phyloP scores from a whole-genome alignment of 2,329 filamentous ascomycete genomes.

The Ustulina deusta region DNA sequence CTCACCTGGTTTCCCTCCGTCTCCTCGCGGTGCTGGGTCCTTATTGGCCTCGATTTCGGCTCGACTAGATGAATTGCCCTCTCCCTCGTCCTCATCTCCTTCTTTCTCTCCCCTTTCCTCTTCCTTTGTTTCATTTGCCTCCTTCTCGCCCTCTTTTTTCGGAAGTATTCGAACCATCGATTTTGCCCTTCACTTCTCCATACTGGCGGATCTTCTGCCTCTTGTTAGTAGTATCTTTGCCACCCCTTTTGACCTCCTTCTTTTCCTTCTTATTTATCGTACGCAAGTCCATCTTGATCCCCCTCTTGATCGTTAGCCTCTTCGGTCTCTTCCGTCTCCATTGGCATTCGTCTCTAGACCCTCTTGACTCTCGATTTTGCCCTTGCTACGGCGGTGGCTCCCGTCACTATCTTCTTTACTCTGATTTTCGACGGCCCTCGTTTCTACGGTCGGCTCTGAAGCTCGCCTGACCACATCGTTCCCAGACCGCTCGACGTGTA shows the following conservation, averaged over 20 bases:
- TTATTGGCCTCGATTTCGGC: conserved; percentile 32
- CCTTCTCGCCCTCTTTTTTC: conserved; percentile 41
- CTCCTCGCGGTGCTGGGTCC: conserved; percentile 33
- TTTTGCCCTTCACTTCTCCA: conserved; percentile 41
- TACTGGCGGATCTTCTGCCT: conserved; percentile 46
- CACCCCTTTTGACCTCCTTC: conserved; percentile 47
- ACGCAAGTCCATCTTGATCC: too few species aligned
- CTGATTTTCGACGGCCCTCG: conserved; percentile 53
- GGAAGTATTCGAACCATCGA: conserved; percentile 31
- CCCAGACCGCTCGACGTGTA: conserved; percentile 68
- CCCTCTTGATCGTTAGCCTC: conserved; percentile 17
- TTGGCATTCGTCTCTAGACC: conserved; percentile 20
- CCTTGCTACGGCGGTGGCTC: conserved; percentile 35
- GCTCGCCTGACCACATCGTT: conserved; percentile 75
- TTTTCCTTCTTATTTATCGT: conserved; percentile 40
- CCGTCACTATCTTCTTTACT: conserved; percentile 37
- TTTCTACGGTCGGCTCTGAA: conserved; percentile 68
- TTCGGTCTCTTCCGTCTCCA: conserved; percentile 6
- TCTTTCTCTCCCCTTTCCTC: conserved; percentile 40
- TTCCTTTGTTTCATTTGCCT: background rate
- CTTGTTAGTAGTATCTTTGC: conserved; percentile 49
- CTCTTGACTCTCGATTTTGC: conserved; percentile 34
- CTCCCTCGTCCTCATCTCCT: conserved; percentile 30
- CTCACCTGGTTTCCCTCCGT: conserved; percentile 42
- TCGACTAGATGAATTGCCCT: conserved; percentile 31